phyloP scores from a whole-genome alignment of 2,329 filamentous ascomycete species.

The Coleophoma crateriformis region DNA sequence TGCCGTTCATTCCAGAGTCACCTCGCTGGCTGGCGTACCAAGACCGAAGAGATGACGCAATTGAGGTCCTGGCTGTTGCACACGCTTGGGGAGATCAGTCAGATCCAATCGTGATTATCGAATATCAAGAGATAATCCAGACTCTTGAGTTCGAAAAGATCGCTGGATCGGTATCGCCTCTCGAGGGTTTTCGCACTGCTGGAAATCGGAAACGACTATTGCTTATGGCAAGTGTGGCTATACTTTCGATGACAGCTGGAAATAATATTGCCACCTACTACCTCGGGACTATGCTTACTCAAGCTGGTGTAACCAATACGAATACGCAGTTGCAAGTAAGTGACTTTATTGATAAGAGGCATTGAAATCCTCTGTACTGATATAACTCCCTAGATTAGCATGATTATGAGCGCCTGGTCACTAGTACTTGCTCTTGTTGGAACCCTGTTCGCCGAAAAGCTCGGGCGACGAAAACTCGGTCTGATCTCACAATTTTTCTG shows the following conservation, averaged over 20 bases:
- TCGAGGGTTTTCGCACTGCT: not conserved
- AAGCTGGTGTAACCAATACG: not conserved
- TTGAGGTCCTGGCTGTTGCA: not conserved
- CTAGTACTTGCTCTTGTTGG: not conserved
- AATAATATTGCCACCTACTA: not conserved
- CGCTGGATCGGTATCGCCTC: conserved; percentile 26
- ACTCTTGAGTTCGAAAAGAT: conserved; percentile 36
- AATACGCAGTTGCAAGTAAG: not conserved
- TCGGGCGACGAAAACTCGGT: not conserved
- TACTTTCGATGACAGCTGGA: not conserved
- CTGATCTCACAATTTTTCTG: not conserved
- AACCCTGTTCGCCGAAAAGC: not conserved
- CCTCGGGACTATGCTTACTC: not conserved
- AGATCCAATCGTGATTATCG: not conserved
- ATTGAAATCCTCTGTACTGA: too few relatives aligned
- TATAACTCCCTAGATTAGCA: not conserved
- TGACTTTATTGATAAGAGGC: not conserved
- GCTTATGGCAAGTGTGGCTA: conserved; percentile 27
- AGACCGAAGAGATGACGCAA: not conserved
- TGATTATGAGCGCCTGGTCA: not conserved
- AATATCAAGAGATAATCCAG: not conserved
- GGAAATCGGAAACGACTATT: conserved; percentile 7
- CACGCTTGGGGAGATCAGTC: not conserved
- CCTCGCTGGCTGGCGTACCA: not conserved
- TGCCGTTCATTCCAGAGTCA: conserved; percentile 1